Base-by-base conservation (phyloP, 441 rosid species). In the Corymbia citriodora region DNA sequence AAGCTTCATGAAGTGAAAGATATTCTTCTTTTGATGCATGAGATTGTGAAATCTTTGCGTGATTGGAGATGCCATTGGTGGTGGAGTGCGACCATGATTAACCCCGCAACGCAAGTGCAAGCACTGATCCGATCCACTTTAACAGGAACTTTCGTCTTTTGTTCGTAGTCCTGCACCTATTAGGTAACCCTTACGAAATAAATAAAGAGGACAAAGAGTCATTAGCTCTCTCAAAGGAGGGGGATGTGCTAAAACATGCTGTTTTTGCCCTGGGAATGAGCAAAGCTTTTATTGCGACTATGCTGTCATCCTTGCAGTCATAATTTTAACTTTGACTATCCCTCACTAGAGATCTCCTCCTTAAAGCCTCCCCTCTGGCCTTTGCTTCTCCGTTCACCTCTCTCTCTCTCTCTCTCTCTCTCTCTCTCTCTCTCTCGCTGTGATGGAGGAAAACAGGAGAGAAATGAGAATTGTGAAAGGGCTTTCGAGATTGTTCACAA, bases 201-300 rank as follows among this genome's bases (percentile, higher is more conserved):
- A 90, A 89, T 25, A 87, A 87, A 90, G 50, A 87, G 87, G 91
- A 92, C 92, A 91, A 90, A 88, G 52, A 85, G 79, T 25, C 55
- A 61, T 86, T 88, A 72, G 52, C 88, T 49, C 88, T 70, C 29
- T 74, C 50, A 8, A 40, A 40, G 50, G 83, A 21, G 2, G 83
- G 27, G 65, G 55, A 70, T 88, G 92, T 90, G 91, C 89, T 50
- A 90, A 92, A 92, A 90, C 93, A 92, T 92, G 94, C 94, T 79
- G 90, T 89, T 68, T 88, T 88, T 49, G 57, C 90, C 93, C 81
- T 16, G 54, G 91, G 91, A 92, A 89, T 63, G 88, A 88, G 91
- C 91, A 14, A n/a, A 92, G 87, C 91, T 91, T 93, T 93, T 92
- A 59, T 87, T 90, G 92, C 90, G 92, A 91, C 91, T 88, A 48